phyloP scores from a whole-genome alignment of 768 basidiomycete species.

The Leccinum olivaceopallidum region DNA sequence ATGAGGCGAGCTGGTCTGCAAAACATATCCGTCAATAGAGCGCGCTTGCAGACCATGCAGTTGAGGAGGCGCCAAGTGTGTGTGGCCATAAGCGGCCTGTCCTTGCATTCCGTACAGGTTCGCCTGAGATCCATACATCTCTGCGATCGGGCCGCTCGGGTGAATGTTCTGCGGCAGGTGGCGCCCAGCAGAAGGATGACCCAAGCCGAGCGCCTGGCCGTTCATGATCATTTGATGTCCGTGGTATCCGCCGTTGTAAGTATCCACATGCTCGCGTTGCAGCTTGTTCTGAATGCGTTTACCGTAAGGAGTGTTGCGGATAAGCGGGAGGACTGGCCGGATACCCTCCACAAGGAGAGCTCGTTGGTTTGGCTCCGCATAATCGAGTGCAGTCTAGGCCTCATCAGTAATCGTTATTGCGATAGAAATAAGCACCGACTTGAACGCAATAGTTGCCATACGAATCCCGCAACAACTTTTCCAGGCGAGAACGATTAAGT shows the following conservation, averaged over 20 bases:
- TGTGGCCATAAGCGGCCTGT: conserved; percentile 58
- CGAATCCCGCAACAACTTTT: conserved; percentile 94
- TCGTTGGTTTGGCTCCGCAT: conserved; percentile 93
- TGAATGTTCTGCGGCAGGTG: conserved; percentile 58
- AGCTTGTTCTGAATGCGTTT: conserved; percentile 99
- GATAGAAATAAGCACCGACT: conserved; percentile 40
- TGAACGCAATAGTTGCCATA: conserved; percentile 97
- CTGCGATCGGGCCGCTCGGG: conserved; percentile 54
- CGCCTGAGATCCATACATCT: conserved; percentile 64
- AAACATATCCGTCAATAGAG: conserved; percentile 78
- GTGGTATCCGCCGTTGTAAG: conserved; percentile 55
- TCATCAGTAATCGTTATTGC: conserved; percentile 16
- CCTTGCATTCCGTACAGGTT: conserved; percentile 61
- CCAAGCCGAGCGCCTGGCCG: conserved; percentile 54
- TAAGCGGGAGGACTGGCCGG: conserved; percentile 96
- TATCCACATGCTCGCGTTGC: conserved; percentile 89
- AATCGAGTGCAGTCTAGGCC: conserved; percentile 89
- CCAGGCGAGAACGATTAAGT: conserved; percentile 89
- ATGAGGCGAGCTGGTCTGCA: conserved; percentile 72
- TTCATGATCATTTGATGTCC: conserved; percentile 60
- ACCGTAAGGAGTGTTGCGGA: conserved; percentile 98
- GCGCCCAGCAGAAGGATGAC: conserved; percentile 45
- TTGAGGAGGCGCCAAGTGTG: conserved; percentile 49
- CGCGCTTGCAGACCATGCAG: conserved; percentile 66
- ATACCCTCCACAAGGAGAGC: conserved; percentile 94